Conservation (phyloP, 768 basidiomycete species). For the Coprinopsis strossmayeri region DNA sequence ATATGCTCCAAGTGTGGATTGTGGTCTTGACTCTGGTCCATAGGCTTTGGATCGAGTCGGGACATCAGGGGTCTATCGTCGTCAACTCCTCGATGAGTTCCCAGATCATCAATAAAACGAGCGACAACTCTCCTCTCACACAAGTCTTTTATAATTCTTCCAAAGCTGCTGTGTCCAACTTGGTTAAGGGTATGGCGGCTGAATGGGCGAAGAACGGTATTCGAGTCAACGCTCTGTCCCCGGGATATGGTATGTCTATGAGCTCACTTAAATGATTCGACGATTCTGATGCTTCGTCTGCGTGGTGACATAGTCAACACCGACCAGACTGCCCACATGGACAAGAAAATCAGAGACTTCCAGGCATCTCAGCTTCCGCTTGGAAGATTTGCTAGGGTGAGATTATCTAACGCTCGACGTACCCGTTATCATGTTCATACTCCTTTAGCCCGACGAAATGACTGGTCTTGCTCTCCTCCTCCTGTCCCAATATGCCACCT, state of each 20-base stretch:
- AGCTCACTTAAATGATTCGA: background rate
- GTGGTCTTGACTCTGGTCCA: background rate
- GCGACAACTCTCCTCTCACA: constrained; percentile 37
- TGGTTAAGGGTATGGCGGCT: constrained; percentile 51
- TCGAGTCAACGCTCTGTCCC: constrained; percentile 55
- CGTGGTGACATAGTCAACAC: constrained; percentile 36
- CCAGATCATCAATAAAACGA: constrained; percentile 52
- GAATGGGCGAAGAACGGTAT: constrained; percentile 54
- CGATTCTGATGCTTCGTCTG: background rate
- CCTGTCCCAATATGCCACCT: constrained; percentile 43
- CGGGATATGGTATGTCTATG: constrained; percentile 45
- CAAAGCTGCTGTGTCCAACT: constrained; percentile 56
- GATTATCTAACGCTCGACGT: background rate
- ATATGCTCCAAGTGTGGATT: background rate
- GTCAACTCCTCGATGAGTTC: constrained; percentile 64
- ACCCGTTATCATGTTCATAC: background rate
- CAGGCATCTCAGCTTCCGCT: constrained; percentile 47
- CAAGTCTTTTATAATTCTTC: constrained; percentile 66
- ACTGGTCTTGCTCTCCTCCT: constrained; percentile 47
- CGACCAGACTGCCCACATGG: constrained; percentile 52
- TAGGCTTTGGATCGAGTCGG: constrained; percentile 39
- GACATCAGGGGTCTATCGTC: constrained; percentile 47
- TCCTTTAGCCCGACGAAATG: constrained; percentile 46
- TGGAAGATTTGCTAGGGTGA: constrained; percentile 49
- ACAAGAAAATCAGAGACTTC: constrained; percentile 38